phyloP scores from a whole-genome alignment of 139 green algal species.

The Eudorina sp. region DNA sequence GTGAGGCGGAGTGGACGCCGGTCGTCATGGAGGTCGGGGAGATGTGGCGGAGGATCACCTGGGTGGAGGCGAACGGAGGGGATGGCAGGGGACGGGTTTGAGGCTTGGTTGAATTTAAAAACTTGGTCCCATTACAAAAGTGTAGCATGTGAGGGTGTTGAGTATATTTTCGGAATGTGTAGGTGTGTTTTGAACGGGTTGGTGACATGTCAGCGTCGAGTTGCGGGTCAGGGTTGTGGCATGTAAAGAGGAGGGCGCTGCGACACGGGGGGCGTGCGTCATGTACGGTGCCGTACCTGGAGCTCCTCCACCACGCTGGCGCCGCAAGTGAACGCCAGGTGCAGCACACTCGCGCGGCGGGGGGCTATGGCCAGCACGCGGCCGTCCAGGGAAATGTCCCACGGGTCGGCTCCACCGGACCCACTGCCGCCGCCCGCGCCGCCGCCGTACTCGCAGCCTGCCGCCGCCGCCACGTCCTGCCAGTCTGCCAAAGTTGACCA shows the following conservation, averaged over 20 bases:
- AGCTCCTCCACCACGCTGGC: slow-evolving; percentile 7
- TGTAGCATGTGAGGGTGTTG: not conserved
- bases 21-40: slow-evolving; percentile 8
- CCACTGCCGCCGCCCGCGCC: not conserved
- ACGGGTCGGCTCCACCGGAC: not conserved
- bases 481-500: not conserved
- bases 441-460: no score
- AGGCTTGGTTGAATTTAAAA: not conserved
- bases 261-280: not conserved
- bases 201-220: no score
- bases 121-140: not conserved
- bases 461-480: not conserved
- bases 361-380: not conserved
- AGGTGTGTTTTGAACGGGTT: no score
- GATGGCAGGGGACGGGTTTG: not conserved
- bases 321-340: not conserved
- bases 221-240: no score
- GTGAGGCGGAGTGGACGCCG: not conserved
- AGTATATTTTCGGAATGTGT: no score
- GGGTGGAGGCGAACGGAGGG: not conserved
- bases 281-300: not conserved
- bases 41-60: slow-evolving; percentile 32
- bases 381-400: not conserved
- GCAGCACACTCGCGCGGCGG: not conserved
- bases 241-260: not conserved